These are phyloP conservation scores for Populus alba DNA, from an alignment of 345 rosid species.

Conservation along the genomic window DNA sequence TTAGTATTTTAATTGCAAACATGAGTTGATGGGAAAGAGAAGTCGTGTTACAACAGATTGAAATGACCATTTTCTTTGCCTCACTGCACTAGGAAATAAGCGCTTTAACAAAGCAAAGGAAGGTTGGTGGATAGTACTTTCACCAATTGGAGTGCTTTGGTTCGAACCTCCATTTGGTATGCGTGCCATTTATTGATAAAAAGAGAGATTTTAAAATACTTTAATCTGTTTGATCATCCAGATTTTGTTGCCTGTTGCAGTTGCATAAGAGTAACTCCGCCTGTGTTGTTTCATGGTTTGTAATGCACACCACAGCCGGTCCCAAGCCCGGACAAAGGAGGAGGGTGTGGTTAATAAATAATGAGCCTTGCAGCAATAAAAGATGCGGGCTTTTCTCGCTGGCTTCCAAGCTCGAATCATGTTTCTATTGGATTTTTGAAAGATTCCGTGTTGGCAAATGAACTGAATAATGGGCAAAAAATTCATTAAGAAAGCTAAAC, in stretches of 20 bases:
- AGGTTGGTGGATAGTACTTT: not conserved
- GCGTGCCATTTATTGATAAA: not conserved
- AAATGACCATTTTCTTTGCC: too few species aligned
- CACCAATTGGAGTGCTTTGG: not conserved
- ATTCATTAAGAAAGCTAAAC: not conserved
- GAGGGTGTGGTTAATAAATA: conserved; percentile 39
- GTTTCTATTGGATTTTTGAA: not conserved
- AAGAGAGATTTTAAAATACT: not conserved
- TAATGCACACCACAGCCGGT: conserved; percentile 62
- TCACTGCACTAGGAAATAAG: too few species aligned
- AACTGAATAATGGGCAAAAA: not conserved
- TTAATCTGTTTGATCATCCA: not conserved
- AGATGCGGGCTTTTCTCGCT: not conserved
- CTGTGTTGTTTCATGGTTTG: conserved; percentile 29
- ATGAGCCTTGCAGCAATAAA: not conserved
- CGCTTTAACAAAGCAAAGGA: too few species aligned
- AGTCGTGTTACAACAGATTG: too few species aligned
- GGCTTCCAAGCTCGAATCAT: not conserved
- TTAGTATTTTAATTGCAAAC: too few species aligned
- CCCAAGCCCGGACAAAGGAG: conserved; percentile 76
- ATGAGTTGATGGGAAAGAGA: too few species aligned
- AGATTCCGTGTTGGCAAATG: not conserved
- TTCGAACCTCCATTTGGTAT: not conserved
- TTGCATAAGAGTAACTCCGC: conserved; percentile 46
- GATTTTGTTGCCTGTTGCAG: not conserved